These are phyloP conservation scores for Chlorella sp. DNA, from an alignment of 139 green algal species.

Conservation along the genomic window DNA sequence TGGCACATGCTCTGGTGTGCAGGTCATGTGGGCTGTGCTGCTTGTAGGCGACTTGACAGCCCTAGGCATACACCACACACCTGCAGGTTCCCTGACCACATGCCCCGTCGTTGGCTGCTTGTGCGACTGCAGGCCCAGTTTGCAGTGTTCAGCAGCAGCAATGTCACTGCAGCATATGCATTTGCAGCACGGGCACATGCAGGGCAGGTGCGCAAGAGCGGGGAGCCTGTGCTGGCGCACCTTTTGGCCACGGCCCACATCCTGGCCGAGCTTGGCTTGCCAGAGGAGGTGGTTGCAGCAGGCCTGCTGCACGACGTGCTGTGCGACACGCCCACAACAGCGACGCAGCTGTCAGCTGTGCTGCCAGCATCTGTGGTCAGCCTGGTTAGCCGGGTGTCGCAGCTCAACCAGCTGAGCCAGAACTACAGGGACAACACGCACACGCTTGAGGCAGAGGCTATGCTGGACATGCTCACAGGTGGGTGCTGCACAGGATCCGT, in stretches of 20 bases:
- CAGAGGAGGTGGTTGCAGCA: slow-evolving; percentile 54
- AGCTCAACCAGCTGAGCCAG: too few relatives aligned
- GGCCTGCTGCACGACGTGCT: slow-evolving; percentile 63
- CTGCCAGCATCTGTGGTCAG: slow-evolving; percentile 39
- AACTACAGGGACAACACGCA: slow-evolving; percentile 32
- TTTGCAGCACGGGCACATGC: slow-evolving; percentile 37
- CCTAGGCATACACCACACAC: too few relatives aligned
- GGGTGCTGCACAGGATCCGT: too few relatives aligned
- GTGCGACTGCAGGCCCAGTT: too few relatives aligned
- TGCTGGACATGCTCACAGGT: too few relatives aligned
- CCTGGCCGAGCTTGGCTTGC: slow-evolving; percentile 46
- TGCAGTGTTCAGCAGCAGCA: too few relatives aligned
- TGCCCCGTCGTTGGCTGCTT: too few relatives aligned
- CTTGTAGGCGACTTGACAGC: too few relatives aligned
- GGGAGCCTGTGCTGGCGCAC: slow-evolving; percentile 45
- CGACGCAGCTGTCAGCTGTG: slow-evolving; percentile 44
- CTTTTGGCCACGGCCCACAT: slow-evolving; percentile 38
- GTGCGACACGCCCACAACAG: slow-evolving; percentile 31
- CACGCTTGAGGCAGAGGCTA: too few relatives aligned
- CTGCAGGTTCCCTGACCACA: too few relatives aligned
- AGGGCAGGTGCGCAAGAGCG: slow-evolving; percentile 36
- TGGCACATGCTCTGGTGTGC: too few relatives aligned
- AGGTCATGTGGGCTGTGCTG: too few relatives aligned
- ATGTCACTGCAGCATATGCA: slow-evolving; percentile 24
- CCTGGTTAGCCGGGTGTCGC: slow-evolving; percentile 43